Evolutionary conservation across 2,329 filamentous ascomycete species (phyloP).

Genomic region (Hansfordia pulvinata): DNA sequence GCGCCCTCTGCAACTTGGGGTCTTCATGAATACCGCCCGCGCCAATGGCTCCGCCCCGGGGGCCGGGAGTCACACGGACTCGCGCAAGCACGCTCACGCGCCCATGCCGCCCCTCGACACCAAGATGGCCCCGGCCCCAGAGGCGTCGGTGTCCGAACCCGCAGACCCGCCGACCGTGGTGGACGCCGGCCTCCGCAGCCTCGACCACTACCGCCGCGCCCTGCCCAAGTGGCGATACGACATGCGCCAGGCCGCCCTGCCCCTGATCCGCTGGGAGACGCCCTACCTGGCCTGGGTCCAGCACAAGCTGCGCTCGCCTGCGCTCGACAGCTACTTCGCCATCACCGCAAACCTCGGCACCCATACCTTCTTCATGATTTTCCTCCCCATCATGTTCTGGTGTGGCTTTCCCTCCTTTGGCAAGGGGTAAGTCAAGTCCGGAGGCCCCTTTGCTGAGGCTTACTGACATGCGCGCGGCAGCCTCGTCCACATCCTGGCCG

Average conservation of each 20-base stretch:
- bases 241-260: conserved; percentile 68
- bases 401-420: conserved; percentile 77
- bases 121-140: too few species aligned
- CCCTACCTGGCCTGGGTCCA: conserved; percentile 85
- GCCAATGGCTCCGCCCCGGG: conserved; percentile 17
- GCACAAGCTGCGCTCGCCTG: conserved; percentile 62
- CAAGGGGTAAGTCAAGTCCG: conserved; percentile 59
- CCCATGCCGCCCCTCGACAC: conserved; percentile 7
- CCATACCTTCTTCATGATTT: conserved; percentile 97
- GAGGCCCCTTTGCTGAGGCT: conserved; percentile 1
- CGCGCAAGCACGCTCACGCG: too few species aligned
- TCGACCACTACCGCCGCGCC: conserved; percentile 71
- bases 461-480: conserved; percentile 18
- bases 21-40: conserved; percentile 20
- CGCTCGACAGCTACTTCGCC: conserved; percentile 92
- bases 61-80: conserved; percentile 7
- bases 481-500: conserved; percentile 62
- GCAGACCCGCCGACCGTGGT: conserved; percentile 20
- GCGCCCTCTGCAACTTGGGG: conserved; percentile 5
- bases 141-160: too few species aligned
- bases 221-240: conserved; percentile 83
- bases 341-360: conserved; percentile 93
- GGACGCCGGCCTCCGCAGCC: conserved; percentile 68
- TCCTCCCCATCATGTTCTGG: conserved; percentile 92
- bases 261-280: conserved; percentile 86